A percentile compares a stretch with the other conserved stretches of the same genome.
phyloP scores from a whole-genome alignment of 805 yeast species.

The Nakazawaea ernobii region DNA sequence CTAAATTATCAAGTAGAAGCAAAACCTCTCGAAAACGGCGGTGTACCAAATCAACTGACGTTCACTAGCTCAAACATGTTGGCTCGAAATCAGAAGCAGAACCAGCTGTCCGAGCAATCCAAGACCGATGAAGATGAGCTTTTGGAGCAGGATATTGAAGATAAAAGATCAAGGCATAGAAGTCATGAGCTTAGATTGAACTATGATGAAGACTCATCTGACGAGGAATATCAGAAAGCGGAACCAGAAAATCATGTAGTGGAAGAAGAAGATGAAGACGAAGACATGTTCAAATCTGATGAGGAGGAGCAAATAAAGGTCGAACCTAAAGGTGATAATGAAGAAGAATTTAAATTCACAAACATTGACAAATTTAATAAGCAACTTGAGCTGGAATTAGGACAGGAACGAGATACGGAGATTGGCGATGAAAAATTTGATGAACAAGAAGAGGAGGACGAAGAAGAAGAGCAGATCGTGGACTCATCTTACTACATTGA shows the following conservation, averaged over 20 bases:
- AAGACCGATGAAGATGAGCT: conserved; percentile 13
- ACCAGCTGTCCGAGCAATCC: background rate
- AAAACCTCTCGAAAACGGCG: too few species aligned
- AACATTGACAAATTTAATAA: conserved; percentile 33
- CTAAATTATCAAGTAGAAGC: too few species aligned
- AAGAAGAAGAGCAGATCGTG: background rate
- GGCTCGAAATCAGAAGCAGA: too few species aligned
- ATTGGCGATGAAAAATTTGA: background rate
- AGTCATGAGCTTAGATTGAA: conserved; percentile 11
- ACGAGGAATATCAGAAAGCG: conserved; percentile 14
- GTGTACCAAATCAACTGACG: background rate
- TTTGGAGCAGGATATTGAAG: conserved; percentile 17
- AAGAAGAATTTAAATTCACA: conserved; percentile 19
- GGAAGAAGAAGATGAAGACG: conserved; percentile 24
- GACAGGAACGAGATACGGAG: conserved; percentile 11
- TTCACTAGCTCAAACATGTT: background rate
- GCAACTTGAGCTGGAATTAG: too few species aligned
- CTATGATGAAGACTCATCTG: conserved; percentile 19
- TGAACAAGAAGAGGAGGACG: background rate
- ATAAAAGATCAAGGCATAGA: conserved; percentile 7
- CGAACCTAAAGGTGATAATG: conserved; percentile 5
- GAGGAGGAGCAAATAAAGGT: conserved; percentile 12
- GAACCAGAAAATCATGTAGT: conserved; percentile 15
- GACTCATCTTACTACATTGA: conserved; percentile 23
- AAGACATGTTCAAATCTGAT: conserved; percentile 38